Conservation (phyloP, 768 basidiomycete species). For the Lenzites betulinus region DNA sequence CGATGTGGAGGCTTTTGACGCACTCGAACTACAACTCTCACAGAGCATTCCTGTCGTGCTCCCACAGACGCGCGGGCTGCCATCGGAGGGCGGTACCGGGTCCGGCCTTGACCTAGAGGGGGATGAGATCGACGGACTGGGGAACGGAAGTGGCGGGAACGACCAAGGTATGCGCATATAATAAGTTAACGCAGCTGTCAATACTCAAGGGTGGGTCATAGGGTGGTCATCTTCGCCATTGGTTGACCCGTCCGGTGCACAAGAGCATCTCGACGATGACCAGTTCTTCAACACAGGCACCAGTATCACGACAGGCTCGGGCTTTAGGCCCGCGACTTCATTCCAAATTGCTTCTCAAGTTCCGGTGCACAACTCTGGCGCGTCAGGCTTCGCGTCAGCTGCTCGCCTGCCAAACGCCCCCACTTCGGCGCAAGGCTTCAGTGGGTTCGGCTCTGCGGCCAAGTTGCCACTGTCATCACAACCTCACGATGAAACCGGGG, state of each 20-base stretch:
- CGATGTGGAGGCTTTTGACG: constrained; percentile 48
- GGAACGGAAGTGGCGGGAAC: not conserved
- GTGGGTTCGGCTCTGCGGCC: constrained; percentile 6
- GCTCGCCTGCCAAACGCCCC: not conserved
- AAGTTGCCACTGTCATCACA: not conserved
- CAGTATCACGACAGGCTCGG: not conserved
- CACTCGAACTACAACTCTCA: constrained; percentile 18
- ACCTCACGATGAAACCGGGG: not conserved
- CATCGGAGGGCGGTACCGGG: not conserved
- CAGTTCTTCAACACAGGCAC: constrained; percentile 6
- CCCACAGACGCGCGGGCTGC: constrained; percentile 6
- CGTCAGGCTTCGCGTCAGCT: constrained; percentile 14
- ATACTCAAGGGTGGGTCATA: not conserved
- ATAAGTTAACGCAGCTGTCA: not conserved
- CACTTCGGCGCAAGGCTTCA: not conserved
- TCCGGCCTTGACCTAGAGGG: not conserved
- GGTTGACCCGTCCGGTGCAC: not conserved
- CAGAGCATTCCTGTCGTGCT: not conserved
- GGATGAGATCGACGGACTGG: not conserved
- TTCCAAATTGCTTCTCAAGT: not conserved
- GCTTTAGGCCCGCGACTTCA: constrained; percentile 3
- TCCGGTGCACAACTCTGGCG: not conserved
- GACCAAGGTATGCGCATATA: constrained; percentile 16
- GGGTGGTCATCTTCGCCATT: constrained; percentile 18
- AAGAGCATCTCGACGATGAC: constrained; percentile 16